These are phyloP conservation scores for Claviceps arundinis DNA, from an alignment of 2,329 filamentous ascomycete genomes.

Conservation along the genomic window DNA sequence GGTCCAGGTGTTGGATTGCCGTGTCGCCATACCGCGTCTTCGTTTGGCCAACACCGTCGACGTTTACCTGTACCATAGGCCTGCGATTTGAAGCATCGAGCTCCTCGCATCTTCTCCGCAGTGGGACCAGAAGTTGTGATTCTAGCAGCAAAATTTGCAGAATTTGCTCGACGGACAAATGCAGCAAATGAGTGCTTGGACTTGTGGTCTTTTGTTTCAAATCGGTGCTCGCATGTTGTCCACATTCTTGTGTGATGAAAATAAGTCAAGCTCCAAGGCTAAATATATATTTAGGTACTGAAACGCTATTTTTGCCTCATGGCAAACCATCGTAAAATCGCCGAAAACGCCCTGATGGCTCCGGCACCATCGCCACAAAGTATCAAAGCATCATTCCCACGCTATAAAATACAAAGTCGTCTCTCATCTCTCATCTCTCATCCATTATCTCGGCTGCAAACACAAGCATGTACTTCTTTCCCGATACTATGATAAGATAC, in stretches of 20 bases:
- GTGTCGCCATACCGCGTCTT: no score
- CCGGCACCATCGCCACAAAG: conserved; percentile 1
- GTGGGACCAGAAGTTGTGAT: no score
- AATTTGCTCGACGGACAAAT: no score
- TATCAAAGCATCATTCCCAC: conserved; percentile 5
- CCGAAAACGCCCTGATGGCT: neutral
- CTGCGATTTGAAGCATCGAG: no score
- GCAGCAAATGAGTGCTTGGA: neutral
- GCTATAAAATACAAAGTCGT: conserved; percentile 7
- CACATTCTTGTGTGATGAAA: neutral
- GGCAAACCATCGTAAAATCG: conserved; percentile 4
- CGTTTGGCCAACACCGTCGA: no score
- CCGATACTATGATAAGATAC: conserved; percentile 7
- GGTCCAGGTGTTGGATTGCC: no score
- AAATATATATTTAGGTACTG: conserved; percentile 9
- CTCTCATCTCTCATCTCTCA: conserved; percentile 1
- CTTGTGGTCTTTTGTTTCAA: neutral
- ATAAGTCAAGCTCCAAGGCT: conserved; percentile 7
- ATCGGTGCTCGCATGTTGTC: neutral
- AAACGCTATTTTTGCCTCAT: neutral
- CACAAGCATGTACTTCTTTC: conserved; percentile 4
- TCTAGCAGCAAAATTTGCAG: no score
- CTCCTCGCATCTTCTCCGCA: no score
- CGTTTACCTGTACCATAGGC: no score
- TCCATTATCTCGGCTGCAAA: conserved; percentile 3